Evolutionary conservation across 2,329 filamentous ascomycete species (phyloP).

Genomic region (Claviceps sorghi): DNA sequence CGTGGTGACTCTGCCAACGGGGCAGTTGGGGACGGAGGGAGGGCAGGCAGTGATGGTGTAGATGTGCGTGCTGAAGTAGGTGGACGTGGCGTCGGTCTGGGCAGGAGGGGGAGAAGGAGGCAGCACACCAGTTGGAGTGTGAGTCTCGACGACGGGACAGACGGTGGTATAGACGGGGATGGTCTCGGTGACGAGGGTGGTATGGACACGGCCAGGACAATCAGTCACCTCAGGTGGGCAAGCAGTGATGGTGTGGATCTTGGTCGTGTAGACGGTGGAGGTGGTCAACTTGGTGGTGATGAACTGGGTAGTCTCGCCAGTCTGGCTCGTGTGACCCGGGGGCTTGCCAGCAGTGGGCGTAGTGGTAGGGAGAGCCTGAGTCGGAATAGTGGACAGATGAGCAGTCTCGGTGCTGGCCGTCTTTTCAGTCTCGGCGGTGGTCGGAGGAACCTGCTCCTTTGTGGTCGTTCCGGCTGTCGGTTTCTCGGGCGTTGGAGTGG

Average conservation of each 20-base stretch:
- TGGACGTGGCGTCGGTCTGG: slow-evolving; percentile 5
- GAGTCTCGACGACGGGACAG: slow-evolving; percentile 22
- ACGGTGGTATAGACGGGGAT: slow-evolving; percentile 24
- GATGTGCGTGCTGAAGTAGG: slow-evolving; percentile 18
- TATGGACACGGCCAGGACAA: slow-evolving; percentile 15
- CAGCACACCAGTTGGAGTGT: background rate
- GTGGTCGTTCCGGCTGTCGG: background rate
- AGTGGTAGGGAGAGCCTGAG: slow-evolving; percentile 4
- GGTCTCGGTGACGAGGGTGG: slow-evolving; percentile 16
- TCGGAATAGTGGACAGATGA: slow-evolving; percentile 4
- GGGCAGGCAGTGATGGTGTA: slow-evolving; percentile 20
- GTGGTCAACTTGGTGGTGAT: slow-evolving; percentile 14
- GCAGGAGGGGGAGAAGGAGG: background rate
- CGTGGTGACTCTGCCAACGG: slow-evolving; percentile 17
- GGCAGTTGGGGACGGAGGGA: slow-evolving; percentile 17
- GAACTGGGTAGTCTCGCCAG: slow-evolving; percentile 3
- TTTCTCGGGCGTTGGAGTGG: background rate
- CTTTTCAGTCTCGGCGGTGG: background rate
- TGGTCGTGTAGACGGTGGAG: slow-evolving; percentile 18
- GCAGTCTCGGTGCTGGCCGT: slow-evolving; percentile 2
- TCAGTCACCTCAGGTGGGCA: slow-evolving; percentile 17
- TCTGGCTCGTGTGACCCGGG: slow-evolving; percentile 5
- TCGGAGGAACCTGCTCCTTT: background rate
- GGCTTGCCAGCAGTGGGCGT: slow-evolving; percentile 2
- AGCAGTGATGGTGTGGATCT: slow-evolving; percentile 14